Conservation (phyloP, 2,329 filamentous ascomycete species). For the Trichoderma koningii region DNA sequence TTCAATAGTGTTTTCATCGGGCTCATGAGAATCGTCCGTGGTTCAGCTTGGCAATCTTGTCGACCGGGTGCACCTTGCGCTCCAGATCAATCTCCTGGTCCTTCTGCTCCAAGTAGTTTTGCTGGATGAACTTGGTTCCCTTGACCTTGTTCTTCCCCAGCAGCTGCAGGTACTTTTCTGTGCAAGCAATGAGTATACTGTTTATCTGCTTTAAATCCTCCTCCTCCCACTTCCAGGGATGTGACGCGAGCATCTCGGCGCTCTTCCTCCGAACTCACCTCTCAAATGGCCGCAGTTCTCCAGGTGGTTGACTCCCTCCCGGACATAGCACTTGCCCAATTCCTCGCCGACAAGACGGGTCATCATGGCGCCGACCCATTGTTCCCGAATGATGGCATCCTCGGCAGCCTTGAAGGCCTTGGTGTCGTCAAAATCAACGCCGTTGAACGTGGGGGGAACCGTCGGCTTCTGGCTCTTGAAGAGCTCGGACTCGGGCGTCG, state of each 20-base stretch:
- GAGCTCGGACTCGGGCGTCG: constrained; percentile 77
- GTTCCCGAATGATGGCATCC: constrained; percentile 79
- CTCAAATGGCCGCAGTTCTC: constrained; percentile 82
- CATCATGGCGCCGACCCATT: constrained; percentile 92
- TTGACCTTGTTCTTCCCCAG: constrained; percentile 75
- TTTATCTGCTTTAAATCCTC: too few species aligned
- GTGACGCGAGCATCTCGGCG: not conserved
- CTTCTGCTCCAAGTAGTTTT: constrained; percentile 68
- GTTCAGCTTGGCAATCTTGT: constrained; percentile 46
- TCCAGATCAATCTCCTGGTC: constrained; percentile 44
- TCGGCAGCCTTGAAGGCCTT: constrained; percentile 79
- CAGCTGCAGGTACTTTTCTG: constrained; percentile 78
- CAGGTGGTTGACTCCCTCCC: constrained; percentile 82
- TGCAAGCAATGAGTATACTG: constrained; percentile 24
- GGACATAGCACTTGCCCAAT: constrained; percentile 81
- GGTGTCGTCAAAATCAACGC: constrained; percentile 84
- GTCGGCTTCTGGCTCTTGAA: constrained; percentile 84
- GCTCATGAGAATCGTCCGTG: constrained; percentile 39
- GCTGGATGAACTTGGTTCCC: constrained; percentile 78
- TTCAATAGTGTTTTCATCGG: not conserved
- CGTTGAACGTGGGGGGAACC: constrained; percentile 80
- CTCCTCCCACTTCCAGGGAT: too few species aligned
- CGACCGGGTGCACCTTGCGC: constrained; percentile 44
- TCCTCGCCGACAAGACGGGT: constrained; percentile 78
- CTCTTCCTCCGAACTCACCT: constrained; percentile 60